Evolutionary conservation across 352 stramenopile species (phyloP).

Genomic region (Pythium scleroteichum): DNA sequence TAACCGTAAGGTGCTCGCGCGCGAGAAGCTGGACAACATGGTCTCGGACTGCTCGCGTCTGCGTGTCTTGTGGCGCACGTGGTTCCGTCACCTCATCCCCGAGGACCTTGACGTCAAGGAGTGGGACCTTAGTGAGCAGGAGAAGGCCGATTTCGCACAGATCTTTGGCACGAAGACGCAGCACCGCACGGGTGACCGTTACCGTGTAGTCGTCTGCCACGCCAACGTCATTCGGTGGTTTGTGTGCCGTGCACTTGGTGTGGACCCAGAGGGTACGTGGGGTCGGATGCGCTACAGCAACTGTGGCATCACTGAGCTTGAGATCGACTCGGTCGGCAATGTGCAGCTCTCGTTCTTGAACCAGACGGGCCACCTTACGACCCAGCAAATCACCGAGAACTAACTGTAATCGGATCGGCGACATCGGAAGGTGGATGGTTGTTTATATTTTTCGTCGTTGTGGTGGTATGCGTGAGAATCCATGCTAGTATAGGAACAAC

Average conservation of each 20-base stretch:
- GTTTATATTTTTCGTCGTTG: background rate
- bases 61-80: conserved; percentile 62
- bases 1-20: conserved; percentile 63
- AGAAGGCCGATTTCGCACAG: conserved; percentile 32
- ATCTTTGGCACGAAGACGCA: conserved; percentile 40
- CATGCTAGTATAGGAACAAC: background rate
- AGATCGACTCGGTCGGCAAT: conserved; percentile 71
- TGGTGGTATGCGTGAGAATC: background rate
- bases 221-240: conserved; percentile 80
- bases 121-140: conserved; percentile 27
- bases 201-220: conserved; percentile 65
- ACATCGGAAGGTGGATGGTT: background rate
- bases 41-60: conserved; percentile 65
- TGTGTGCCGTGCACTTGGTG: conserved; percentile 60
- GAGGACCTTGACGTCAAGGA: conserved; percentile 42
- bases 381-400: conserved; percentile 57
- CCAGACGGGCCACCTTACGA: conserved; percentile 59
- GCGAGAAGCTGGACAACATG: conserved; percentile 78
- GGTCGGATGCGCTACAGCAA: conserved; percentile 75
- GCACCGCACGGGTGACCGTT: conserved; percentile 40
- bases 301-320: conserved; percentile 58
- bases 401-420: conserved; percentile 14
- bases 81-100: conserved; percentile 69
- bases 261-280: conserved; percentile 66
- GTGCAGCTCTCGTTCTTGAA: conserved; percentile 70